Base-by-base conservation (phyloP, 225 moss, liverwort and hornwort species). In the Thuidium tamariscinum region DNA sequence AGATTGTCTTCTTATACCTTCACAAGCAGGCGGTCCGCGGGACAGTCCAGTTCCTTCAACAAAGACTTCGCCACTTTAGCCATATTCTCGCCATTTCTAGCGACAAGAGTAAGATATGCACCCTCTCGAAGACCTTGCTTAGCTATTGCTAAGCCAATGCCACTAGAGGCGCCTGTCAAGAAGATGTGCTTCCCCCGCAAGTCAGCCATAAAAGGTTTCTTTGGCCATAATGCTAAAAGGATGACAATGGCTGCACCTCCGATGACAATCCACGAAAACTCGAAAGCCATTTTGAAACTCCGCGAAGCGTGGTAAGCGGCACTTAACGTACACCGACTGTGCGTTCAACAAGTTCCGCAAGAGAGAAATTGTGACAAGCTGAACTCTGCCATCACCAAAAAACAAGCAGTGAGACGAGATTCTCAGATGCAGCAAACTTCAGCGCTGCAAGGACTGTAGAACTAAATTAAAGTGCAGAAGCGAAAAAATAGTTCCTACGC, bases 121-220 rank as follows among this genome's bases (percentile, higher is more conserved):
- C 97, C 97, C 88, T 94, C 94, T 48, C 71, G 86, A 59, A 97
- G 93, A 5, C 87, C 91, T 68, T 85, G 79, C 77, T 81, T 92
- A 12, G 96, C 93, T 61, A 96, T 70, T 25, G 93, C 93, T 67
- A 96, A 89, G 27, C 98, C 98, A 71, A 98, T 95, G 85, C 98
- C 98, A 86, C 94, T 89, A 11, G 96, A 96, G 59, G 93, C 96
- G 73, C 98, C 98, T 19, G 98, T 98, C 64, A 98, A 94, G 62
- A 95, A 92, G 11, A 98, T 89, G 82, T 98, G 98, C 84, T 93
- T 94, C 17, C 92, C 95, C 65, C 82, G 86, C 68, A 98, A 82
- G 55, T 87, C 91, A 18, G 83, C 84, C 60, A 94, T 93, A 83
- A 94, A 94, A 10, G 84, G 92, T 77, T 90, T 91, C 88, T 90